Evolutionary conservation across 225 moss, liverwort and hornwort species (phyloP).

Genomic region (Straminergon stramineum): DNA sequence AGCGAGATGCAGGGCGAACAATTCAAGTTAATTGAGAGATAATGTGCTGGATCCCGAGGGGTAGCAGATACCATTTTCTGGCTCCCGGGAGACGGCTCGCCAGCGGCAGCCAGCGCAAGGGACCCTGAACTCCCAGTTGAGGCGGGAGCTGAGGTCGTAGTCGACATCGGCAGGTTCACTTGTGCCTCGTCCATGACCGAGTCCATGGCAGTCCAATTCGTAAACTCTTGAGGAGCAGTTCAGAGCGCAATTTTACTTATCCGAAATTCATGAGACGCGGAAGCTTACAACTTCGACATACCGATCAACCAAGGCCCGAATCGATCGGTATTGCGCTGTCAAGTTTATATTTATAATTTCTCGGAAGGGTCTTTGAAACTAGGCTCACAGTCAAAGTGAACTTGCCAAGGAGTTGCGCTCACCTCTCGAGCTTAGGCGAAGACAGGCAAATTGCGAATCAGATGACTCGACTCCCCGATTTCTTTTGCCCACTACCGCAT

Average conservation of each 20-base stretch:
- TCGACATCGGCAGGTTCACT: background rate
- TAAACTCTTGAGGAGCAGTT: background rate
- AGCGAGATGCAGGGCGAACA: background rate
- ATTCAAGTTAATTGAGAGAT: background rate
- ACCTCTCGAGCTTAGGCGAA: background rate
- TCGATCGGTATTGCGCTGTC: background rate
- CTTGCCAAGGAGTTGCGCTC: background rate
- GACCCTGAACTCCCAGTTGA: background rate
- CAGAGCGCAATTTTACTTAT: background rate
- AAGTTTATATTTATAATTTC: background rate
- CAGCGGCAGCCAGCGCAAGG: background rate
- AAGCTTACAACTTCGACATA: background rate
- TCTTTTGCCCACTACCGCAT: background rate
- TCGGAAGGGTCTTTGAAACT: background rate
- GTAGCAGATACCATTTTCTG: background rate
- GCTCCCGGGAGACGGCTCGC: background rate
- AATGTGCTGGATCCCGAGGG: background rate
- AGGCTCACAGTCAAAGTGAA: background rate
- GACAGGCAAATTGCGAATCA: background rate
- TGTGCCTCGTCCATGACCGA: background rate
- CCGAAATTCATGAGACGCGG: background rate
- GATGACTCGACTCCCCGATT: background rate
- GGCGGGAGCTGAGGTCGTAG: background rate
- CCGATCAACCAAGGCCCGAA: background rate
- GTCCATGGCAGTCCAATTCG: background rate